A percentile compares a stretch with the other conserved stretches of the same genome.
phyloP scores from a whole-genome alignment of 2,329 filamentous ascomycete genomes.

The Phyllosticta paracitricarpa region DNA sequence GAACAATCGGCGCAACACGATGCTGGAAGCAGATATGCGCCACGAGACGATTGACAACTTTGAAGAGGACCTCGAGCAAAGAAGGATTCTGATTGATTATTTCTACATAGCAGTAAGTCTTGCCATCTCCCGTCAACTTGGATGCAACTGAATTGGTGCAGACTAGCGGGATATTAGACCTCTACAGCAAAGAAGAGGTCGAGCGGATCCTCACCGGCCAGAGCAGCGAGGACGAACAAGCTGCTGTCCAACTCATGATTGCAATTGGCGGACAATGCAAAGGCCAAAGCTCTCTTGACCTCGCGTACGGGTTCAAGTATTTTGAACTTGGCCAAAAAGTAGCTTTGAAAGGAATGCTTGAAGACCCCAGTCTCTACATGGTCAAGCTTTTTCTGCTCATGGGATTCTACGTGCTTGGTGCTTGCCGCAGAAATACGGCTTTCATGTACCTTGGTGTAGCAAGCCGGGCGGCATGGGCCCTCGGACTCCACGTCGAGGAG shows the following conservation, averaged over 20 bases:
- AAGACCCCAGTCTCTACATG: conserved; percentile 45
- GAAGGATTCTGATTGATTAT: conserved; percentile 21
- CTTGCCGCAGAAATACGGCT: conserved; percentile 49
- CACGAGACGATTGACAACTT: conserved; percentile 18
- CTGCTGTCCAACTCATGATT: conserved; percentile 36
- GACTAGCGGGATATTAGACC: conserved; percentile 34
- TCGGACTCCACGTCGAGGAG: conserved; percentile 43
- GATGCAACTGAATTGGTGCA: conserved; percentile 12
- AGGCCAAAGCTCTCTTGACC: conserved; percentile 18
- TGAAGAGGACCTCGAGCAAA: conserved; percentile 24
- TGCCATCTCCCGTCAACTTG: conserved; percentile 19
- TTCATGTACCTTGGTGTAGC: conserved; percentile 56
- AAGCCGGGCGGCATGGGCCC: conserved; percentile 45
- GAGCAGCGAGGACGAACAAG: conserved; percentile 12
- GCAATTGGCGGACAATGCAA: conserved; percentile 45
- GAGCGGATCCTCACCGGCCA: not conserved
- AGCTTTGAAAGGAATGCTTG: conserved; percentile 42
- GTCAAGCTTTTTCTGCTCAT: conserved; percentile 45
- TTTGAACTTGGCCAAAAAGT: conserved; percentile 40
- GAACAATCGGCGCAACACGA: conserved; percentile 40
- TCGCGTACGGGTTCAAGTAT: conserved; percentile 28
- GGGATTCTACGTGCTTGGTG: conserved; percentile 50
- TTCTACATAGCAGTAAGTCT: conserved; percentile 24
- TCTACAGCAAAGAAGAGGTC: conserved; percentile 23
- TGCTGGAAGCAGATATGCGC: conserved; percentile 41